Base-by-base conservation (phyloP, 306 rosid genomes). In the Citrullus amarus region DNA sequence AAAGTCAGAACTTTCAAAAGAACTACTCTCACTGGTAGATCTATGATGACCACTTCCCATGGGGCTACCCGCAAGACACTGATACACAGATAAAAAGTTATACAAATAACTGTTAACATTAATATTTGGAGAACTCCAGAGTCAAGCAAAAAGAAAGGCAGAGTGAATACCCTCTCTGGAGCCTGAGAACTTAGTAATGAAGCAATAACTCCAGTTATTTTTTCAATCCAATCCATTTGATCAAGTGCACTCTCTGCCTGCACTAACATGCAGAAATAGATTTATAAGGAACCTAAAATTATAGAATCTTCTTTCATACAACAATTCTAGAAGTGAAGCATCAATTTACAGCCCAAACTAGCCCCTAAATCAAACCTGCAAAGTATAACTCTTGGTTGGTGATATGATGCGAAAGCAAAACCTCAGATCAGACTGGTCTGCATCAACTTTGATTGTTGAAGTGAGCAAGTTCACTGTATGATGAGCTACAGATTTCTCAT, bases 181-280 rank as follows among this genome's bases (percentile, higher is more conserved):
- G 88, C 87, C 86, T 96, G 99, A 83, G 99, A 96, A 80, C 98
- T 91, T 73, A 96, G 93, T 86, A 96, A 86, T 43, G 99, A 96
- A 75, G 99, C 98, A 88, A 96, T 96, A 84, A 96, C 99, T 77
- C 99, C 99, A 2, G 99, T 96, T 84, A 96, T 96, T 90, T 96
- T 96, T 84, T 96, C 99, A 81, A 96, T 96, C 99, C 99, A 96
- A 85, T 96, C 99, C 98, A 93, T 93, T 90, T 96, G 99, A 84
- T 96, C 99, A 79, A 96, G 79, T 0, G 99, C 99, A 87, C 99
- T 96, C 88, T 96, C 99, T 90, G 99, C 99, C 99, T 96, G 98
- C 93, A 90, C 89, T 88, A 88, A 93, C 93, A 90, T 87, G 88
- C 86, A 87, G 58, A 88, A 89, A 86, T 82, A 82, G 80, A 80